A percentile compares a stretch with the other conserved stretches of the same genome.
Evolutionary conservation across 2,329 filamentous ascomycete species (phyloP).

Genomic region (Epichloe baconii): DNA sequence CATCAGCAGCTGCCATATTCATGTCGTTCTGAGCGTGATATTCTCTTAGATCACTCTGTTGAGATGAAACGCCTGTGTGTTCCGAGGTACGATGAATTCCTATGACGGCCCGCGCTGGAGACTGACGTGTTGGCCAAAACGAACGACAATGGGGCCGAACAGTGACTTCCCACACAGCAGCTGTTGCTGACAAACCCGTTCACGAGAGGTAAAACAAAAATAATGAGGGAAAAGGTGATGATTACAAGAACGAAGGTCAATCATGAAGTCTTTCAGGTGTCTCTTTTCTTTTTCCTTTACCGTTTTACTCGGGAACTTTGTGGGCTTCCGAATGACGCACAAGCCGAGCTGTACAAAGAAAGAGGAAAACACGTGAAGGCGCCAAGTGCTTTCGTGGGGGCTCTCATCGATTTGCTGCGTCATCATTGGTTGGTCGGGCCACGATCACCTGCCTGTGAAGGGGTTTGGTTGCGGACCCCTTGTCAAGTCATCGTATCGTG

Average conservation of each 20-base stretch:
- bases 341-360: neutral
- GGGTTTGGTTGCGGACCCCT: too few species aligned
- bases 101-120: neutral
- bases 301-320: neutral
- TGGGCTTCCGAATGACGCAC: neutral
- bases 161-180: neutral
- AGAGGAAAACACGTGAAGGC: neutral
- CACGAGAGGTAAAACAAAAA: neutral
- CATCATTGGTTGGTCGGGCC: neutral
- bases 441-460: too few species aligned
- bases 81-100: neutral
- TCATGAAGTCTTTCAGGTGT: too few species aligned
- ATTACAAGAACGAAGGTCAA: too few species aligned
- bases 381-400: neutral
- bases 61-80: neutral
- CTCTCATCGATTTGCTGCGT: neutral
- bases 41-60: neutral
- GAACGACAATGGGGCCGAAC: neutral
- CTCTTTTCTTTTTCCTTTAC: neutral
- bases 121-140: neutral
- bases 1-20: conserved; percentile 1
- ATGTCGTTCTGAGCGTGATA: neutral
- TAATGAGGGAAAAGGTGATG: too few species aligned
- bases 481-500: too few species aligned
- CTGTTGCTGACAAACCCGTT: neutral